phyloP scores from a whole-genome alignment of 1,284 basidiomycete species.

The Melampsora americana region DNA sequence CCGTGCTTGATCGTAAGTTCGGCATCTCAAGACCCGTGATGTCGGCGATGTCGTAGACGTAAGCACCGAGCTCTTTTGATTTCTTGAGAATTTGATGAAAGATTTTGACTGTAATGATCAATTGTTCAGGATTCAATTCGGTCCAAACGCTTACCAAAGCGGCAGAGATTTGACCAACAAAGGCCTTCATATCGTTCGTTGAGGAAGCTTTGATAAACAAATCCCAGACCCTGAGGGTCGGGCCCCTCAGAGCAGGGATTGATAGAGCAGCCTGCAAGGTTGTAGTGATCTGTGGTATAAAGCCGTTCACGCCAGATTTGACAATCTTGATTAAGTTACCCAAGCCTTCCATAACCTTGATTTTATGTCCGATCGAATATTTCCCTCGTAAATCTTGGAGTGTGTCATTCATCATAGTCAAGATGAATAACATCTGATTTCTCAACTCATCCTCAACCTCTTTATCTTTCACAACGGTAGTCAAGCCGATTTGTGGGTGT shows the following conservation, averaged over 20 bases:
- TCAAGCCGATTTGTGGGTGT: background rate
- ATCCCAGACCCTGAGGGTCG: constrained; percentile 77
- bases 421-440: constrained; percentile 25
- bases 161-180: constrained; percentile 83
- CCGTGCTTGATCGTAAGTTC: background rate
- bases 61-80: constrained; percentile 60
- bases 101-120: constrained; percentile 62
- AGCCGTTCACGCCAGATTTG: constrained; percentile 34
- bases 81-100: constrained; percentile 71
- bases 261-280: constrained; percentile 85
- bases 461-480: background rate
- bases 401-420: constrained; percentile 38
- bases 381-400: constrained; percentile 40
- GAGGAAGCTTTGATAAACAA: constrained; percentile 71
- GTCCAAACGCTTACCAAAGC: constrained; percentile 77
- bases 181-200: constrained; percentile 72
- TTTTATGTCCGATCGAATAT: constrained; percentile 33
- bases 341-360: constrained; percentile 35
- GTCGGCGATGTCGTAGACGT: constrained; percentile 75
- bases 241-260: constrained; percentile 69
- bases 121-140: constrained; percentile 62
- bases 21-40: constrained; percentile 53
- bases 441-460: constrained; percentile 32
- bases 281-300: constrained; percentile 74
- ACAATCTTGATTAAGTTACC: constrained; percentile 34